Conservation (phyloP, 768 basidiomycete genomes). For the Guyanaporus albipodus region DNA sequence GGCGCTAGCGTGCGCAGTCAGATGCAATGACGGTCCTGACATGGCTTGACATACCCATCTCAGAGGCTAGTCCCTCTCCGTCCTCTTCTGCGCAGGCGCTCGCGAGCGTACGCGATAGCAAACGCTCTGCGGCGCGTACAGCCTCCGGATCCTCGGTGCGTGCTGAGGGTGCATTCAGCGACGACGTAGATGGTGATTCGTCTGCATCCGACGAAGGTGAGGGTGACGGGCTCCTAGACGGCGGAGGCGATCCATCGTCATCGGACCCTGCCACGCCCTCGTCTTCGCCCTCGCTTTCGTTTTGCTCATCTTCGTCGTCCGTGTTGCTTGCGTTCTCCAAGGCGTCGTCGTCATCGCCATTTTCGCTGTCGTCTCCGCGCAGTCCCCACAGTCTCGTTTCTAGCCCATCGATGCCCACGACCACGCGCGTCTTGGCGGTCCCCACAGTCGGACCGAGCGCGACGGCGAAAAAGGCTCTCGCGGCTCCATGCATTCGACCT, state of each 20-base stretch:
- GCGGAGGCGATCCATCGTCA: constrained; percentile 12
- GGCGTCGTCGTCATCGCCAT: background rate
- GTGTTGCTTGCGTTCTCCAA: constrained; percentile 1
- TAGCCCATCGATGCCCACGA: constrained; percentile 62
- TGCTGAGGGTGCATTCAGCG: background rate
- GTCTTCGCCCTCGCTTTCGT: constrained; percentile 11
- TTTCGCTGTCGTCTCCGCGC: constrained; percentile 5
- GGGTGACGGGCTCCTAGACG: constrained; percentile 27
- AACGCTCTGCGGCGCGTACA: constrained; percentile 35
- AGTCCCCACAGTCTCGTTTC: constrained; percentile 41
- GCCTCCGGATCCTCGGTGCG: constrained; percentile 34
- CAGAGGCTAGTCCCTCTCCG: constrained; percentile 36
- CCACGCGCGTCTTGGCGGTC: constrained; percentile 55
- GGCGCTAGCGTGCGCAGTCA: constrained; percentile 32
- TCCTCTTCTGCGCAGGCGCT: constrained; percentile 41
- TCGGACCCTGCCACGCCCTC: constrained; percentile 4
- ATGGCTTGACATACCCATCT: constrained; percentile 33
- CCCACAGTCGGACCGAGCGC: constrained; percentile 63
- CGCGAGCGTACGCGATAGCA: constrained; percentile 44
- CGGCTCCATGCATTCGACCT: constrained; percentile 2
- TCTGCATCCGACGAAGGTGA: constrained; percentile 16
- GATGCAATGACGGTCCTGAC: background rate
- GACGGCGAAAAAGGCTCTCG: constrained; percentile 54
- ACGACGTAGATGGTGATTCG: constrained; percentile 25
- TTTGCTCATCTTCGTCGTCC: constrained; percentile 4